These are phyloP conservation scores for Diutina ranongensis DNA, from an alignment of 1,139 yeast species.

Conservation along the genomic window DNA sequence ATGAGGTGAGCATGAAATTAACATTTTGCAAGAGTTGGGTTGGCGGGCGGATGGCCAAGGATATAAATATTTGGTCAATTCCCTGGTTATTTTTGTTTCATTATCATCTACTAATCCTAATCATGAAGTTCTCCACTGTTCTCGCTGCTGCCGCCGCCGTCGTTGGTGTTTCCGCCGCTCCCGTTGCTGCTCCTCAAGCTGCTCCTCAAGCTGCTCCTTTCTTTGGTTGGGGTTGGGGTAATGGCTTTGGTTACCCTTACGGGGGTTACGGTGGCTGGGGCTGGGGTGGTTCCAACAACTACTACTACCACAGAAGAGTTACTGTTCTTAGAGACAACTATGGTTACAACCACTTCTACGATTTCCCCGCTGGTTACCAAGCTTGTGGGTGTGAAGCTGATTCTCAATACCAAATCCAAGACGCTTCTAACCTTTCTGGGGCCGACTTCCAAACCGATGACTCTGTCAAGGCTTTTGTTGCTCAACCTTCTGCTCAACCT, in stretches of 20 bases:
- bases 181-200: not conserved
- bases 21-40: too few species aligned
- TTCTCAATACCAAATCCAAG: not conserved
- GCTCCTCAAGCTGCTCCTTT: not conserved
- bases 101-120: not conserved
- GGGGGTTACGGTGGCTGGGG: not conserved
- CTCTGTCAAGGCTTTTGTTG: not conserved
- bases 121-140: constrained; percentile 2
- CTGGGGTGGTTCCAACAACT: not conserved
- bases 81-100: too few species aligned
- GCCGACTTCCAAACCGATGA: not conserved
- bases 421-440: not conserved
- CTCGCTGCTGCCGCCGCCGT: not conserved
- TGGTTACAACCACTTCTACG: not conserved
- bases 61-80: too few species aligned
- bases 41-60: too few species aligned
- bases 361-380: not conserved
- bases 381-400: constrained; percentile 2
- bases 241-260: not conserved
- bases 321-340: not conserved
- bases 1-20: too few species aligned
- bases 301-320: not conserved
- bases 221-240: not conserved
- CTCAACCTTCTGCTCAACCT: not conserved
- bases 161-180: constrained; percentile 1